A percentile compares a stretch with the other conserved stretches of the same genome.
phyloP scores from a whole-genome alignment of 2,329 filamentous ascomycete genomes.

The Aaosphaeria pasadenensis region DNA sequence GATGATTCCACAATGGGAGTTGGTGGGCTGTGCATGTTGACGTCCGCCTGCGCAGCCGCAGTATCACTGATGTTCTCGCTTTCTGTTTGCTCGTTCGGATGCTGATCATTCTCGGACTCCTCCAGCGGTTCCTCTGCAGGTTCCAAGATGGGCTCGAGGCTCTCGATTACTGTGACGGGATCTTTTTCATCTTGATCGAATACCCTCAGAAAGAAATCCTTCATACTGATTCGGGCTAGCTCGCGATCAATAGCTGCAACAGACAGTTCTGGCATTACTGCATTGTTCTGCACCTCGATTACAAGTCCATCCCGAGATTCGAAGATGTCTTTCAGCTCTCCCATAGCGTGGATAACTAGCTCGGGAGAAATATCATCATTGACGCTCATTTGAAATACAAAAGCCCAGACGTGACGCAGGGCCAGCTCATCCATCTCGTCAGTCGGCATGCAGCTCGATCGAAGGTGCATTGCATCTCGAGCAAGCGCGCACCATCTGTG shows the following conservation, averaged over 20 bases:
- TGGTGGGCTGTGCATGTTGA: background rate
- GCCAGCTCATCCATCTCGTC: constrained; percentile 41
- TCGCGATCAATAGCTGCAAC: constrained; percentile 81
- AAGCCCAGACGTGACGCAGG: constrained; percentile 65
- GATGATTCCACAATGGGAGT: background rate
- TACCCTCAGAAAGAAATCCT: constrained; percentile 91
- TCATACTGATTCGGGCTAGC: constrained; percentile 86
- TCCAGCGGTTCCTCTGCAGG: constrained; percentile 36
- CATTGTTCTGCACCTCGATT: constrained; percentile 75
- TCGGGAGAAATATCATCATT: constrained; percentile 55
- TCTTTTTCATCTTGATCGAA: constrained; percentile 82
- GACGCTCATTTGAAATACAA: constrained; percentile 59
- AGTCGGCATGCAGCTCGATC: constrained; percentile 19
- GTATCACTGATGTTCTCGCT: constrained; percentile 9
- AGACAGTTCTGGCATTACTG: constrained; percentile 84
- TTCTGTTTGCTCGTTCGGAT: background rate
- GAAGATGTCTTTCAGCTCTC: constrained; percentile 59
- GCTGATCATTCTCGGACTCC: background rate
- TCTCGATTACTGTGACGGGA: constrained; percentile 83
- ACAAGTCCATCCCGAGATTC: constrained; percentile 46
- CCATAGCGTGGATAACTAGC: constrained; percentile 60
- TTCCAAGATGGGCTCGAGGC: constrained; percentile 86
- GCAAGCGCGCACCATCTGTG: constrained; percentile 59
- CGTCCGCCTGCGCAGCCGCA: background rate
- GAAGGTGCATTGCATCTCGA: constrained; percentile 50